Evolutionary conservation across 352 stramenopile species (phyloP).

Genomic region (Lagenidium giganteum): DNA sequence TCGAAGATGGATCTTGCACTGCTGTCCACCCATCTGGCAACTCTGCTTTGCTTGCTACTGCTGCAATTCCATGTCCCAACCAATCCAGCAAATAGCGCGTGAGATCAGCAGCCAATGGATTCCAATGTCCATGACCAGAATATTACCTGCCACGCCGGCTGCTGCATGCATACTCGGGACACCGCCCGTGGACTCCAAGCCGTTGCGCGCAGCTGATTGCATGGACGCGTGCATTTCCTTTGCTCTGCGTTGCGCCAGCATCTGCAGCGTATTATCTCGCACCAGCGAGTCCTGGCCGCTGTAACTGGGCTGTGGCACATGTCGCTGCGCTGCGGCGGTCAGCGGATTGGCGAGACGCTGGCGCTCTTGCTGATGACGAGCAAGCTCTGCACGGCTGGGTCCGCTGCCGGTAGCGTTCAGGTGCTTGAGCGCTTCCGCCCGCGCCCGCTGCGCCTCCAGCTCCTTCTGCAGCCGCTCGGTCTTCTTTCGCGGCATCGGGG

Average conservation of each 20-base stretch:
- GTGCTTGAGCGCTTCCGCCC: conserved; percentile 56
- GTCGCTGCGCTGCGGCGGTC: conserved; percentile 31
- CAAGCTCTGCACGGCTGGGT: conserved; percentile 58
- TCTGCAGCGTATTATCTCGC: conserved; percentile 77
- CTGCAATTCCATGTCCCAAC: conserved; percentile 10
- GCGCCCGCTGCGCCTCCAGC: conserved; percentile 50
- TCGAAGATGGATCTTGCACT: conserved; percentile 34
- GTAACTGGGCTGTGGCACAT: conserved; percentile 19
- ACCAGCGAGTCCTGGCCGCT: conserved; percentile 31
- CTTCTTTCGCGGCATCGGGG: conserved; percentile 35
- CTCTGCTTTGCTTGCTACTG: conserved; percentile 3
- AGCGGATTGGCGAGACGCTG: conserved; percentile 45
- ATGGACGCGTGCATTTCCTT: conserved; percentile 40
- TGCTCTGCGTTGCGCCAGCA: conserved; percentile 35
- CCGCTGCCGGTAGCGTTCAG: conserved; percentile 57
- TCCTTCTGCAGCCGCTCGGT: conserved; percentile 53
- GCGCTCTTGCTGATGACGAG: conserved; percentile 48
- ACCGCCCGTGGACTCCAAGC: too few relatives aligned
- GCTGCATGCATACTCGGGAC: too few relatives aligned
- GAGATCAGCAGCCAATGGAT: not conserved
- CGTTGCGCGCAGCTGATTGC: too few relatives aligned
- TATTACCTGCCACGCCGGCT: too few relatives aligned
- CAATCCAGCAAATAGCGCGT: too few relatives aligned
- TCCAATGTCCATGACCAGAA: conserved; percentile 17
- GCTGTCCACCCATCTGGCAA: conserved; percentile 52